Evolutionary conservation across 2,329 filamentous ascomycete genomes (phyloP), one percentile per base, ranked within the genome.

Genomic region (Beauveria sp.): DNA sequence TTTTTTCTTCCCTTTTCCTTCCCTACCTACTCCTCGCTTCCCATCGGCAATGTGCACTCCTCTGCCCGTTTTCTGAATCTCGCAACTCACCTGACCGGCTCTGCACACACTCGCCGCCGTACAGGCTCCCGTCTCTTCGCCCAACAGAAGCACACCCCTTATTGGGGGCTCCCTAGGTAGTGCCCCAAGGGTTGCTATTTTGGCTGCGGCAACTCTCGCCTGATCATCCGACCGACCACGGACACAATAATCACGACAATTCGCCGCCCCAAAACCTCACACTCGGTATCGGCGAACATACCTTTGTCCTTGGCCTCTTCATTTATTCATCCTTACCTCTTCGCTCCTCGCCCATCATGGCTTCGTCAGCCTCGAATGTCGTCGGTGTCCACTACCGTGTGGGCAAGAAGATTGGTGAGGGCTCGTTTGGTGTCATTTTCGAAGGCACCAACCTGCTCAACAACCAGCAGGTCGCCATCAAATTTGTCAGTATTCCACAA

Each of bases 351-450:
- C 64, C 68, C 73, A 73, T 71, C 73, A 95, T 95, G 91, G 86
- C 91, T 63, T 93, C 90, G 66, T 91, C 89, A 63, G 95, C 91
- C 66, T 96, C 92, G 65, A 98, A 98, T 78, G 95, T 99, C 68
- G 95, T 98, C 71, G 95, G 95, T 74, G 95, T 99, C 68, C 95
- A 99, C 80, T 99, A 99, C 78, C 86, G 95, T 67, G 95, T 99
- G 67, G 95, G 95, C 70, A 98, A 98, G 86, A 99, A 99, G 82
- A 98, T 99, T 70, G 95, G 95, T 75, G 95, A 98, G 85, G 93
- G 93, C 67, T 96, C 92, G 45, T 98, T 98, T 72, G 93, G 93
- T 81, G 95, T 98, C 70, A 97, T 98, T 73, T 98, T 98, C 72
- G 95, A 98, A 78, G 95, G 95, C 69, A 98, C 93, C 72, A 99